Evolutionary conservation across 164 flowering plant genomes (phyloP), one percentile per base, ranked within the genome.

Genomic region (Nymphaea thermarum): DNA sequence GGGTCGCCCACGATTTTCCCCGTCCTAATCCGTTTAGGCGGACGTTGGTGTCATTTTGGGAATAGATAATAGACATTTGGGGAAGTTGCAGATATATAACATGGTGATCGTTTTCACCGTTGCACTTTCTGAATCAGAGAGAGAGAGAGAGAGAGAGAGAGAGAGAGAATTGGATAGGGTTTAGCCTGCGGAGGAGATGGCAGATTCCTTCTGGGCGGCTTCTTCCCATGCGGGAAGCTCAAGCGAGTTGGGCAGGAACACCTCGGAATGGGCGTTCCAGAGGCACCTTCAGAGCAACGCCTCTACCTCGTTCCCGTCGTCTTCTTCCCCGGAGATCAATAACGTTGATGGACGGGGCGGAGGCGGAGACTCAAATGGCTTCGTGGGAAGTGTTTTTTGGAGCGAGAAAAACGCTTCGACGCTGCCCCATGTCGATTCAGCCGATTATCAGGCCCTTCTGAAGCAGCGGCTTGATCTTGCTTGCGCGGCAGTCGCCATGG

Each of bases 201-300:
- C 86, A 25, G 90, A 87, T 68, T 83, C 82, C n/a, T 81, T 78
- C 62, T 87, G 91, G 93, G 68, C 82, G 3, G 66, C 80, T 43
- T 67, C 82, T 44, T 55, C 44, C n/a, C 3, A 65, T 0, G 71
- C 36, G 16, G 73, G 55, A 15, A 75, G 14, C 14, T 14, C 25
- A 10, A 62, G 42, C 41, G 64, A 8, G 11, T 17, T 95, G 94
- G 87, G 86, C 68, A 81, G 97, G 25, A 92, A 91, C 78, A 74
- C 82, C 4, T 95, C 99, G 3, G 98, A 95, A 65, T 95, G 96
- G 98, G 86, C 92, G 0, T 90, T 95, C 53, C 90, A 95, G 78
- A 77, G 82, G 7, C 88, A 87, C 62, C 80, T 92, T 5, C 87
- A 83, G 66, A 91, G 87, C 66, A 81, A 81, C 6, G 64, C 78